phyloP scores from a whole-genome alignment of 371 early-diverging fungal genomes.

The Saksenaea vasiformis region DNA sequence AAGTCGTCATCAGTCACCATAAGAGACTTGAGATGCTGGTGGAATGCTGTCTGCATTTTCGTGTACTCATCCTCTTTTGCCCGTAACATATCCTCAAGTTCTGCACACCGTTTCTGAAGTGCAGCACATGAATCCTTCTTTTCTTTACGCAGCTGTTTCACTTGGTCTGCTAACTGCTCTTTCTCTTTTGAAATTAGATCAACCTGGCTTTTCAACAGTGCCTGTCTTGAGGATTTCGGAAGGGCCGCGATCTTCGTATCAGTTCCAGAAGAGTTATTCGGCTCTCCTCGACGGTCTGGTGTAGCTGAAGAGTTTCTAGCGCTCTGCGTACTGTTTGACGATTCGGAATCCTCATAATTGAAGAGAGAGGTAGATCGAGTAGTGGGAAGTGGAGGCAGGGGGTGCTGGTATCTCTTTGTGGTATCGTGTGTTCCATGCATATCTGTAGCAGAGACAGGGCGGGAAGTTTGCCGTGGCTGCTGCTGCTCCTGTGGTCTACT shows the following conservation, averaged over 20 bases:
- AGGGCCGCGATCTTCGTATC: not conserved
- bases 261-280: not conserved
- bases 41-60: constrained; percentile 40
- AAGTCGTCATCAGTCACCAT: constrained; percentile 49
- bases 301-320: not conserved
- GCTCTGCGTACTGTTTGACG: not conserved
- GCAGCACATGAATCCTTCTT: not conserved
- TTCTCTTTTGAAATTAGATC: not conserved
- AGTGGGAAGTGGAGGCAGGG: not conserved
- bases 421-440: constrained; percentile 1
- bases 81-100: constrained; percentile 28
- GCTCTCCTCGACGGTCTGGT: not conserved
- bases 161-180: not conserved
- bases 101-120: constrained; percentile 22
- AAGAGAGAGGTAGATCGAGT: not conserved
- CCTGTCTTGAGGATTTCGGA: not conserved
- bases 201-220: not conserved
- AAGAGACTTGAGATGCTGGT: constrained; percentile 37
- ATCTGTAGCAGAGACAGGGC: not conserved
- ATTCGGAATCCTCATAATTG: not conserved
- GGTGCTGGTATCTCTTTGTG: not conserved
- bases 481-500: not conserved
- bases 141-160: not conserved
- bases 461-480: not conserved
- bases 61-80: constrained; percentile 39